These are phyloP conservation scores for Blepharisma undulans DNA, from an alignment of 169 alveolate genomes.

Conservation along the genomic window DNA sequence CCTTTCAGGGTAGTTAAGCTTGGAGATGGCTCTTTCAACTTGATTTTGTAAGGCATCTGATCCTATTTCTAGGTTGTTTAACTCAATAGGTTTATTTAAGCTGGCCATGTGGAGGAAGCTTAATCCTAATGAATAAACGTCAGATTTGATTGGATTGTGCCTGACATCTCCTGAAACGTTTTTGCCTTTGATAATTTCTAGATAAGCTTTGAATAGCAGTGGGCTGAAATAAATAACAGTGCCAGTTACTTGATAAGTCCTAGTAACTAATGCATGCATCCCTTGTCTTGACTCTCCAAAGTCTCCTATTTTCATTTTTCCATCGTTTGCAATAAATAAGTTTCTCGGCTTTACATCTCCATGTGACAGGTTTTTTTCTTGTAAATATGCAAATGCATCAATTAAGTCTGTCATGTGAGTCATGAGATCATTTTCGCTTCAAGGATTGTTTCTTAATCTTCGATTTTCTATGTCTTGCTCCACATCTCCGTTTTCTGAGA, in stretches of 20 bases:
- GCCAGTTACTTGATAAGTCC: conserved; percentile 28
- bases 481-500: conserved; percentile 40
- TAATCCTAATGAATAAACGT: conserved; percentile 80
- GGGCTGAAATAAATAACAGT: conserved; percentile 44
- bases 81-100: conserved; percentile 38
- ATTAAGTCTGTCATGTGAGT: not conserved
- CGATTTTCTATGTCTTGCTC: conserved; percentile 30
- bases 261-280: conserved; percentile 4
- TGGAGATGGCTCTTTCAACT: not conserved
- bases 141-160: conserved; percentile 81
- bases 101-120: conserved; percentile 73
- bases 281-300: conserved; percentile 75
- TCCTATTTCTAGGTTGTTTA: conserved; percentile 22
- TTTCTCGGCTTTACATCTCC: conserved; percentile 90
- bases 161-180: conserved; percentile 47
- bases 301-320: conserved; percentile 89
- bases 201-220: not conserved
- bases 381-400: conserved; percentile 36
- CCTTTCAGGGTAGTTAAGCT: conserved; percentile 1
- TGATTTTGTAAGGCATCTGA: not conserved
- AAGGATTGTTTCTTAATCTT: not conserved
- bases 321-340: conserved; percentile 82
- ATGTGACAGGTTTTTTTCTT: conserved; percentile 57
- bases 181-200: conserved; percentile 18
- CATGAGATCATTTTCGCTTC: conserved; percentile 17